A percentile compares a stretch with the other conserved stretches of the same genome.
Conservation (phyloP, 768 basidiomycete species). For the Xanthoconium stramineum region DNA sequence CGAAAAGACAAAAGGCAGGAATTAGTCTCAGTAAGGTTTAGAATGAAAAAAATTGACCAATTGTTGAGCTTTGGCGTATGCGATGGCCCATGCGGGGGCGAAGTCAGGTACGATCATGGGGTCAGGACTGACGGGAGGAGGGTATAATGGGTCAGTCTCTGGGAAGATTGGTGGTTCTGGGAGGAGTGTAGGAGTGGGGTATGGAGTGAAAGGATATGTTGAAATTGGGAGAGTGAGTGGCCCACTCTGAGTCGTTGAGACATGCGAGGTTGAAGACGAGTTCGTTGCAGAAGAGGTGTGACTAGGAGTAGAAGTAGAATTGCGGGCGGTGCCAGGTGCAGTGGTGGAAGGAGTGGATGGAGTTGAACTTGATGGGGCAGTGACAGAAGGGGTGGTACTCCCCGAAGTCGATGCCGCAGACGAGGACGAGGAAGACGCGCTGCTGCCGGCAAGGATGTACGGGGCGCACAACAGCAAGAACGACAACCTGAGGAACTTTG, state of each 20-base stretch:
- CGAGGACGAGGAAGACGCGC: background rate
- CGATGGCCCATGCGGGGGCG: slow-evolving; percentile 51
- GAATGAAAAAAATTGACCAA: slow-evolving; percentile 31
- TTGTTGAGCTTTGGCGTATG: slow-evolving; percentile 54
- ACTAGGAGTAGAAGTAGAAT: slow-evolving; percentile 3
- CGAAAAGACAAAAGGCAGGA: background rate
- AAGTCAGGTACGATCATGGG: slow-evolving; percentile 44
- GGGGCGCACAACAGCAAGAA: slow-evolving; percentile 15
- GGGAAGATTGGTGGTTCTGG: slow-evolving; percentile 55
- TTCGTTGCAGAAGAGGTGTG: slow-evolving; percentile 3
- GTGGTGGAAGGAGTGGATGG: slow-evolving; percentile 1
- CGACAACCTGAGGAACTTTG: slow-evolving; percentile 6
- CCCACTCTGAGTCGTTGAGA: slow-evolving; percentile 14
- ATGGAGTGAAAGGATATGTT: slow-evolving; percentile 50
- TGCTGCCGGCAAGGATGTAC: background rate
- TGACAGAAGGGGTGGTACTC: background rate
- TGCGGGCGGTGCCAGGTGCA: background rate
- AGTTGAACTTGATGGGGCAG: background rate
- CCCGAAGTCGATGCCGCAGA: background rate
- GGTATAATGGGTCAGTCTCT: slow-evolving; percentile 49
- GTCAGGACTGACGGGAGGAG: slow-evolving; percentile 49
- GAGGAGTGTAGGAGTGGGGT: slow-evolving; percentile 55
- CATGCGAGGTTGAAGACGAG: slow-evolving; percentile 2
- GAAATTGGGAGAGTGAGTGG: slow-evolving; percentile 38
- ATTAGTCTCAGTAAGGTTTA: background rate